Percentiles rank a stretch among this genome's conserved stretches.
Conservation (phyloP, 2,329 filamentous ascomycete genomes). For the Ophiostoma pallidulum region DNA sequence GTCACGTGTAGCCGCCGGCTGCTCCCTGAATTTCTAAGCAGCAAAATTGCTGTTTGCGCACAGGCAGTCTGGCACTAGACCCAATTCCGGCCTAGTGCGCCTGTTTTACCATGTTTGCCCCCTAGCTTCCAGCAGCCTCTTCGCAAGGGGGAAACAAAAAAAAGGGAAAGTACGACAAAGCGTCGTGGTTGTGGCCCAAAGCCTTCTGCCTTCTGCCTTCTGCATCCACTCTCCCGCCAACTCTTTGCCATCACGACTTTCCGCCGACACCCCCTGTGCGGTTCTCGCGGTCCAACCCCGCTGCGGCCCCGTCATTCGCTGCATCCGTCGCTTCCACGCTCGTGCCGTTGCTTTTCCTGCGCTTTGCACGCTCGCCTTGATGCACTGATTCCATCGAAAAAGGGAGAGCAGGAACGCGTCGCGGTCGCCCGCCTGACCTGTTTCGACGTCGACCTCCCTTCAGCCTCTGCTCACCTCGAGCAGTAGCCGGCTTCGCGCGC, state of each 20-base stretch:
- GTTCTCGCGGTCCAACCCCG: neutral
- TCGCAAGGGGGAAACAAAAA: constrained; percentile 5
- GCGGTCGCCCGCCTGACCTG: constrained; percentile 9
- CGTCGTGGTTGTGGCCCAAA: constrained; percentile 7
- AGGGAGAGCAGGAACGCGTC: constrained; percentile 16
- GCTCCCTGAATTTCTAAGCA: constrained; percentile 10
- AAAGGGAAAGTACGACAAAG: constrained; percentile 10
- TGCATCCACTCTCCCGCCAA: constrained; percentile 4
- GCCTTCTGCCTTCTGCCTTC: neutral
- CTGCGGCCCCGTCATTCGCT: neutral
- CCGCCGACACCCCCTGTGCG: neutral
- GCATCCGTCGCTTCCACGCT: neutral
- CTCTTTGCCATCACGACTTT: constrained; percentile 3
- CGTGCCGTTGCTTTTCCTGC: neutral
- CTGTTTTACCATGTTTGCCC: constrained; percentile 7
- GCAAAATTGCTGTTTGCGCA: neutral
- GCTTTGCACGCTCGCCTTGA: constrained; percentile 5
- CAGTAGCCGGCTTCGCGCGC: neutral
- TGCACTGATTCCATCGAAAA: constrained; percentile 13
- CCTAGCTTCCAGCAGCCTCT: constrained; percentile 13
- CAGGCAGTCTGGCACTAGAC: constrained; percentile 2
- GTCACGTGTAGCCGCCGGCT: neutral
- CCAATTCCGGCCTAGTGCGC: constrained; percentile 3
- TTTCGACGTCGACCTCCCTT: constrained; percentile 2
- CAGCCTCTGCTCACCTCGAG: neutral